Percentiles rank a stretch among this genome's conserved stretches.
Evolutionary conservation across 345 rosid genomes (phyloP).

Genomic region (Camelina sativa): DNA sequence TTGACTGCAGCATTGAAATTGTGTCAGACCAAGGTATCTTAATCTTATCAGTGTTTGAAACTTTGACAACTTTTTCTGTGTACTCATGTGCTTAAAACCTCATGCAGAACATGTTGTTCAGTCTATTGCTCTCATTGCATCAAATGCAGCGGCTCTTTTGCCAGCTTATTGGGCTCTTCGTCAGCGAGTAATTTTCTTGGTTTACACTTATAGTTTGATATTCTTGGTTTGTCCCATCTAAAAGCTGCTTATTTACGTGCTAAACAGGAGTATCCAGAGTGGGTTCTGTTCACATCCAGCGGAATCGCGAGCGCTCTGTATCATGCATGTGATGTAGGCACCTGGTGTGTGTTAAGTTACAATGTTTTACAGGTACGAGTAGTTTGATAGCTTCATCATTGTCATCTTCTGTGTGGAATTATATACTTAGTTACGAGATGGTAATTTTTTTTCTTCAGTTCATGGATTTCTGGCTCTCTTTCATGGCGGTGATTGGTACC

Average conservation of each 20-base stretch:
- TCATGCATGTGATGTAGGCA: constrained; percentile 97
- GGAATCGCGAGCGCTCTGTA: constrained; percentile 93
- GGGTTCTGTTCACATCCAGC: constrained; percentile 90
- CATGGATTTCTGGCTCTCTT: constrained; percentile 99
- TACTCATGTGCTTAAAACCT: constrained; percentile 41
- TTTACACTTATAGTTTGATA: constrained; percentile 3
- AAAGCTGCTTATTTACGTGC: constrained; percentile 30
- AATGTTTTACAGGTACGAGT: constrained; percentile 77
- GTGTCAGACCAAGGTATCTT: constrained; percentile 73
- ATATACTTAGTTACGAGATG: constrained; percentile 28
- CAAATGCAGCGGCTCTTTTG: constrained; percentile 86
- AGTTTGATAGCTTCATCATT: constrained; percentile 22
- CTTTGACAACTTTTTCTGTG: constrained; percentile 18
- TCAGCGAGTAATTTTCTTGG: constrained; percentile 62
- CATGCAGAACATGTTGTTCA: constrained; percentile 76
- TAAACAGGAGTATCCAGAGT: constrained; percentile 87
- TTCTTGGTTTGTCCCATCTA: constrained; percentile 17
- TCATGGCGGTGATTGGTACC: constrained; percentile 96
- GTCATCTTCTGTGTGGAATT: constrained; percentile 35
- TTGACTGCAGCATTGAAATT: constrained; percentile 86
- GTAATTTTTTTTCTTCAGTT: constrained; percentile 61
- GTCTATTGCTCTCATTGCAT: constrained; percentile 80
- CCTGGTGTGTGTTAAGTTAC: constrained; percentile 82
- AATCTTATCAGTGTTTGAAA: constrained; percentile 8
- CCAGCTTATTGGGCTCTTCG: constrained; percentile 93